These are phyloP conservation scores for Talaromyces sp. DNA, from an alignment of 2,329 filamentous ascomycete genomes.

Conservation along the genomic window DNA sequence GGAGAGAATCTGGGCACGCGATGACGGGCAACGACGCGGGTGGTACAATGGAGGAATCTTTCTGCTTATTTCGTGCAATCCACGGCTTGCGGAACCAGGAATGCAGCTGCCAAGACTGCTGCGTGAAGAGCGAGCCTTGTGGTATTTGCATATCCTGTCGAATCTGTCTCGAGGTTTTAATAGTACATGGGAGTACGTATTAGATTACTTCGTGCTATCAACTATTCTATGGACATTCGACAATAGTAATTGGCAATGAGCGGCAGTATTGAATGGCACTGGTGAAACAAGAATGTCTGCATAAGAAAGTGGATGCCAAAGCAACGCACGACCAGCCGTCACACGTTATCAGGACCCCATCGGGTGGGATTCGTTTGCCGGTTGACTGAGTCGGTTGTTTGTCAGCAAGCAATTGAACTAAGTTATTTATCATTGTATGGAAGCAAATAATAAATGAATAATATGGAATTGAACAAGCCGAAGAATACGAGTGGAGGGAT, in stretches of 20 bases:
- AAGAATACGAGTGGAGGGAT: background rate
- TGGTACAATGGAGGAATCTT: background rate
- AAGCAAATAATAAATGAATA: background rate
- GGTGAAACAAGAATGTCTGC: constrained; percentile 3
- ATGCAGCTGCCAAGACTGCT: constrained; percentile 19
- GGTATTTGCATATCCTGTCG: background rate
- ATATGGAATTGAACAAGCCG: background rate
- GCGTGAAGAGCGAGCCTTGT: constrained; percentile 1
- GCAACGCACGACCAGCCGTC: constrained; percentile 8
- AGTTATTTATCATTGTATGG: background rate
- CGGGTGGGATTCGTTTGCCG: background rate
- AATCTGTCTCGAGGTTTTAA: background rate
- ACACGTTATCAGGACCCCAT: background rate
- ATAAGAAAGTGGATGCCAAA: constrained; percentile 12
- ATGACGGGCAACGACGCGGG: constrained; percentile 2
- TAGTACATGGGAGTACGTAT: background rate
- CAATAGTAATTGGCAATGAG: background rate
- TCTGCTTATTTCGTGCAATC: constrained; percentile 6
- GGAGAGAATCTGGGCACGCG: constrained; percentile 5
- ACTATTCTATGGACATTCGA: background rate
- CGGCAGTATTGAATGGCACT: background rate
- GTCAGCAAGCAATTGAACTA: background rate
- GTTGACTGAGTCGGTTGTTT: background rate
- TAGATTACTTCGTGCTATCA: background rate
- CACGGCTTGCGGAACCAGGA: constrained; percentile 17